Evolutionary conservation across 805 yeast species (phyloP), one percentile per base, ranked within the genome.

Genomic region (Sugiyamaella chiloensis): DNA sequence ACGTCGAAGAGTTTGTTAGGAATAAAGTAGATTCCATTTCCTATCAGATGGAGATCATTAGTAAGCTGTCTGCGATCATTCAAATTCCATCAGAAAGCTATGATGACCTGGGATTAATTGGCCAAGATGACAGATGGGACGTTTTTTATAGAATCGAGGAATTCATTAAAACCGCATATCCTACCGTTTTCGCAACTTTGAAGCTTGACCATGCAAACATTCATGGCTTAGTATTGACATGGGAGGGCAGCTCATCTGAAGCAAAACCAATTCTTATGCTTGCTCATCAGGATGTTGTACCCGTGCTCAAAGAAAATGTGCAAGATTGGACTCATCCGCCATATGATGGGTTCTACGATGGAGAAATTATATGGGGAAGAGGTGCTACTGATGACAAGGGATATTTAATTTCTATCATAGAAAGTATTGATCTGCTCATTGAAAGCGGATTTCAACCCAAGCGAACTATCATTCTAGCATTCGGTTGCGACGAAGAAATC

Each of bases 401-500:
- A 57, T 64, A 78, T 39, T 67, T 86, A 43, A 68, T 81, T 52
- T 81, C 80, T 2, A 72, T 81, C 40, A 63, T 84, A 61, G 89
- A 84, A 63, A 68, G 87, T 2, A 62, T 78, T n/a, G 88, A 83
- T 59, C 65, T 68, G 44, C 62, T 82, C 35, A 60, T 83, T 17
- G 52, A 64, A 26, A 71, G 69, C 24, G 79, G 72, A 1, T 83
- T 73, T 64, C 46, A 58, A 32, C 85, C 87, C 8, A 63, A 71
- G 51, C 74, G 91, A 64, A 72, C 85, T 1, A 62, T 84, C 14
- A 52, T 85, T 6, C 62, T 81, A 2, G 79, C 83, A 0, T 76
- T 81, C 58, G 93, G 93, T 2, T 82, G 79, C 56, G 95, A 85
- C 60, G 95, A 85, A 65, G 95, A 85, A 61, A 73, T 75, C 40